Conservation (phyloP, 345 rosid genomes). For the Camelina hispida region DNA sequence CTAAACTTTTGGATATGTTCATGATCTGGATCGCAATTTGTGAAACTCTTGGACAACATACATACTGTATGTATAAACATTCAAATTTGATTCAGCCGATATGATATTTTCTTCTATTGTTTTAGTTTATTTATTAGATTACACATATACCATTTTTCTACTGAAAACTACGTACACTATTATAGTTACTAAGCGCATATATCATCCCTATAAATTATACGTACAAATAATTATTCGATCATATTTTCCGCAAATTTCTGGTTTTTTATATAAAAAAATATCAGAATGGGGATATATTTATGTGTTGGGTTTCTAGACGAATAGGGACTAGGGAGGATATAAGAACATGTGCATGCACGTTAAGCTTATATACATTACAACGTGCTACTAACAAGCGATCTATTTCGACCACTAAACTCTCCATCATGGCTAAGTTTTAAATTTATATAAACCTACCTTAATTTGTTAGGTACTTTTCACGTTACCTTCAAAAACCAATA, state of each 20-base stretch:
- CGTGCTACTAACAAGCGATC: conserved; percentile 39
- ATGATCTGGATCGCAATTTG: neutral
- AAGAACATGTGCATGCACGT: conserved; percentile 47
- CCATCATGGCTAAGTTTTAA: conserved; percentile 31
- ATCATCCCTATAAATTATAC: neutral
- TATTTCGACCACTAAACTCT: conserved; percentile 38
- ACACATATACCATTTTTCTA: neutral
- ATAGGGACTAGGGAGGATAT: conserved; percentile 31
- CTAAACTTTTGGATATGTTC: neutral
- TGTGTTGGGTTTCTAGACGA: conserved; percentile 25
- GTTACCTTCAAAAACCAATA: conserved; percentile 24
- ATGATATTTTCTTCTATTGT: neutral
- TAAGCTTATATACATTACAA: conserved; percentile 27
- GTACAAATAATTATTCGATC: neutral
- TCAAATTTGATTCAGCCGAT: neutral
- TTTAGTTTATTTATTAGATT: neutral
- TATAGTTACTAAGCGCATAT: neutral
- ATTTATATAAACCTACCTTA: conserved; percentile 34
- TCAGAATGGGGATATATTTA: conserved; percentile 1
- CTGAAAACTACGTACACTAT: neutral
- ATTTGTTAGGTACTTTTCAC: conserved; percentile 43
- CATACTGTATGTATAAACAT: neutral
- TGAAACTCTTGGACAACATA: neutral
- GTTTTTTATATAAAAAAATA: neutral
- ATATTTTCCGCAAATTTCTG: neutral